These are phyloP conservation scores for Neurospora sp. DNA, from an alignment of 495 filamentous ascomycete species.

Conservation along the genomic window DNA sequence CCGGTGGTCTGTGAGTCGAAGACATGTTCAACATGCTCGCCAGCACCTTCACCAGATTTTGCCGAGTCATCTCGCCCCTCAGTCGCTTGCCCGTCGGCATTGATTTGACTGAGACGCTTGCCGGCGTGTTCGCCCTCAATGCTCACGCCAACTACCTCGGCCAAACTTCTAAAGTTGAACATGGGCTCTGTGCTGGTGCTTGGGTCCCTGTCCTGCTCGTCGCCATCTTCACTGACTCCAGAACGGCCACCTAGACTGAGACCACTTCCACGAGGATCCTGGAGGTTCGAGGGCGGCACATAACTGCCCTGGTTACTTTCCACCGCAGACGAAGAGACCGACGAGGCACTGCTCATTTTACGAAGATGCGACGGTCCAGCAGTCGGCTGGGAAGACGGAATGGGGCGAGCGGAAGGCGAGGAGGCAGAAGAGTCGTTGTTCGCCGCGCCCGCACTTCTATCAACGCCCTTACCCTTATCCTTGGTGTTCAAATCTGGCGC, in stretches of 20 bases:
- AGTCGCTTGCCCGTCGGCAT: slow-evolving; percentile 9
- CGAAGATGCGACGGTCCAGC: slow-evolving; percentile 58
- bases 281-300: slow-evolving; percentile 27
- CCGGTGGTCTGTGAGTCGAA: neutral
- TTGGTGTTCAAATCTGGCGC: slow-evolving; percentile 15
- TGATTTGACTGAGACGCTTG: slow-evolving; percentile 17
- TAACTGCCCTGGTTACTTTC: slow-evolving; percentile 53
- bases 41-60: neutral
- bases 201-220: slow-evolving; percentile 32
- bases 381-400: slow-evolving; percentile 31
- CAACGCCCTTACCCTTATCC: slow-evolving; percentile 77
- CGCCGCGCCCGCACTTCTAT: slow-evolving; percentile 34
- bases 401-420: slow-evolving; percentile 21
- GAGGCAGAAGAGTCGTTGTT: slow-evolving; percentile 8
- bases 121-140: slow-evolving; percentile 32
- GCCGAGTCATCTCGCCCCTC: neutral
- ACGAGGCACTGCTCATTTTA: slow-evolving; percentile 75
- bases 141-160: slow-evolving; percentile 64
- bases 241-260: slow-evolving; percentile 30
- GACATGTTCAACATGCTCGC: slow-evolving; percentile 3
- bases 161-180: slow-evolving; percentile 87
- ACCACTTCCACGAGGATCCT: slow-evolving; percentile 39
- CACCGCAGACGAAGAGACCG: slow-evolving; percentile 61
- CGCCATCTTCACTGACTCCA: slow-evolving; percentile 27
- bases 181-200: slow-evolving; percentile 59